A percentile compares a stretch with the other conserved stretches of the same genome.
These are phyloP conservation scores for Mimosa pudica DNA, from an alignment of 306 rosid genomes.

Conservation along the genomic window DNA sequence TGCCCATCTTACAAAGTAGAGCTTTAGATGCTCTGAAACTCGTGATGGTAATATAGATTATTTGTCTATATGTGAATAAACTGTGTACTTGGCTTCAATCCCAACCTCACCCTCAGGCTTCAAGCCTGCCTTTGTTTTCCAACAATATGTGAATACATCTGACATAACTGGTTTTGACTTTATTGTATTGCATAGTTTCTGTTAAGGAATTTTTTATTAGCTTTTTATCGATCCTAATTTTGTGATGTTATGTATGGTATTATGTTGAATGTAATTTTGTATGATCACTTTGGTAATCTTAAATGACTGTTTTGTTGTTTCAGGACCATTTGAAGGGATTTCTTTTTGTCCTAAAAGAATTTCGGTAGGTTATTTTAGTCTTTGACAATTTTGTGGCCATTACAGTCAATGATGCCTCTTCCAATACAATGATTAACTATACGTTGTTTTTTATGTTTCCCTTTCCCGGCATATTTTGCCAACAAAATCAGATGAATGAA, in stretches of 20 bases:
- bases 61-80: neutral
- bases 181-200: neutral
- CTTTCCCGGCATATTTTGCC: conserved; percentile 42
- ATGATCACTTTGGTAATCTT: conserved; percentile 18
- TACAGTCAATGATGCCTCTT: conserved; percentile 20
- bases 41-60: neutral
- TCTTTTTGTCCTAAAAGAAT: conserved; percentile 73
- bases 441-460: neutral
- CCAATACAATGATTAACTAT: conserved; percentile 5
- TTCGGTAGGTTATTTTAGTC: conserved; percentile 53
- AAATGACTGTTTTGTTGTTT: conserved; percentile 33
- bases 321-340: conserved; percentile 84
- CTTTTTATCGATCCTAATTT: neutral
- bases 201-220: neutral
- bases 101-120: neutral
- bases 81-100: no score
- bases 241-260: conserved; percentile 14
- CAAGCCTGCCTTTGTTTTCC: neutral
- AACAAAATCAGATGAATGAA: conserved; percentile 54
- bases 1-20: neutral
- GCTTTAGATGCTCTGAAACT: neutral
- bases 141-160: conserved; percentile 15
- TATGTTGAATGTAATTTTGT: conserved; percentile 10
- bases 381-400: conserved; percentile 26
- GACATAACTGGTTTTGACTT: conserved; percentile 1